Base-by-base conservation (phyloP, 352 stramenopile species). In the Pythium plurisporium region DNA sequence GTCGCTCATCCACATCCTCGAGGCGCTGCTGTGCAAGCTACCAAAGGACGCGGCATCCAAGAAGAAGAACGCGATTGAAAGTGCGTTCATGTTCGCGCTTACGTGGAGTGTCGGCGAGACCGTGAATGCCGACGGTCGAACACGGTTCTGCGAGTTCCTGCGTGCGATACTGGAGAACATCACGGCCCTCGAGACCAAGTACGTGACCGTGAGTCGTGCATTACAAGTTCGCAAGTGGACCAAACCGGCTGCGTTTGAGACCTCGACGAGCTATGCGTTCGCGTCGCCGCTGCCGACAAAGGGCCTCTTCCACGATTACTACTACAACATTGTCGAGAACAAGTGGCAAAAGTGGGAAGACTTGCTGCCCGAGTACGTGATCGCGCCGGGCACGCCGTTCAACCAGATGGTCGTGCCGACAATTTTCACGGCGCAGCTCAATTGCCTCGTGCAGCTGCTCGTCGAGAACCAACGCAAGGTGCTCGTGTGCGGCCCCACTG, bases 321-420 rank as follows among this genome's bases (percentile, higher is more conserved):
- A 82, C 45, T 97, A 96, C 65, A 80, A 76, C 33, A 75, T 94
- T 22, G 73, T 80, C 38, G 77, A 90, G 1, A 74, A 66, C 62
- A 96, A 96, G 51, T 97, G 92, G 91, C 55, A 89, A n/a, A 82
- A 78, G 20, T 98, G 92, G 92, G 81, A 95, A 57, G 90, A 97
- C 17, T 82, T 90, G 31, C 69, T 98, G 15, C 79, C 81, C 4
- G 62, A 91, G 29, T 96, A 95, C 50, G 68, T 83, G 19, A 97
- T 98, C 49, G 69, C 82, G 14, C 74, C 79, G 20, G 89, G 84
- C 42, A 92, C 86, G 3, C 82, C 83, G 22, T 96, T 97, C 56
- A 95, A 88, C 47, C 75, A 94, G 58, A 97, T 98, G 57, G 89
- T 98, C 14, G 91, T 98, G 22, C 92, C 93, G 20, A 98, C 89